Evolutionary conservation across 2,329 filamentous ascomycete genomes (phyloP).

Genomic region (Fusarium nelsonii): DNA sequence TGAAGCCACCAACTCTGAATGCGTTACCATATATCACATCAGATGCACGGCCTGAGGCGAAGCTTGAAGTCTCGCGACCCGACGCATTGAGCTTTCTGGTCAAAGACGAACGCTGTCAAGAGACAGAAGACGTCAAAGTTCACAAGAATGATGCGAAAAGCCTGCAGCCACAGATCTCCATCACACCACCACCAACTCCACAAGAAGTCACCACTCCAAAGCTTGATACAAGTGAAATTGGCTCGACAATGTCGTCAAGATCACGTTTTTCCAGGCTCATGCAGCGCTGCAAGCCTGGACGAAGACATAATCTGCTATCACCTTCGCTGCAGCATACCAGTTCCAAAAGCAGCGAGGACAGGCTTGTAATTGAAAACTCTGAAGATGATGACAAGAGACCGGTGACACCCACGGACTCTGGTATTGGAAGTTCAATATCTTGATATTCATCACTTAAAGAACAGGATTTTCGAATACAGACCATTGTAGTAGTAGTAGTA

Average conservation of each 20-base stretch:
- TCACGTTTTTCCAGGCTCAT: slow-evolving; percentile 11
- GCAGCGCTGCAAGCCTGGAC: neutral
- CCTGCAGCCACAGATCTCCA: neutral
- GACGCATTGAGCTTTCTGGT: neutral
- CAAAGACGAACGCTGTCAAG: rapidly evolving
- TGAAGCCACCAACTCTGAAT: neutral
- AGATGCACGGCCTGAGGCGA: neutral
- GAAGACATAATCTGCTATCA: neutral
- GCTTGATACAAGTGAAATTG: neutral
- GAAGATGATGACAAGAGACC: neutral
- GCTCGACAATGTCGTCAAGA: slow-evolving; percentile 8
- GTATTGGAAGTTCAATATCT: slow-evolving; percentile 18
- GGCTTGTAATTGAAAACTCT: neutral
- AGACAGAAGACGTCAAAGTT: neutral
- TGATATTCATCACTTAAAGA: neutral
- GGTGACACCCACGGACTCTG: slow-evolving; percentile 20
- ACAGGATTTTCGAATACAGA: neutral
- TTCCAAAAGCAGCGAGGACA: neutral
- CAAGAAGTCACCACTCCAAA: neutral
- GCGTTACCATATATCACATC: rapidly evolving
- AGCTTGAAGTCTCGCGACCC: neutral
- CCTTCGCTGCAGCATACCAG: neutral
- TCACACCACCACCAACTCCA: slow-evolving; percentile 4
- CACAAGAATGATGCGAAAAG: neutral
- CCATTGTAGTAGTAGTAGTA: neutral